A percentile compares a stretch with the other conserved stretches of the same genome.
phyloP scores from a whole-genome alignment of 441 rosid species.

The Erysimum cheiri region DNA sequence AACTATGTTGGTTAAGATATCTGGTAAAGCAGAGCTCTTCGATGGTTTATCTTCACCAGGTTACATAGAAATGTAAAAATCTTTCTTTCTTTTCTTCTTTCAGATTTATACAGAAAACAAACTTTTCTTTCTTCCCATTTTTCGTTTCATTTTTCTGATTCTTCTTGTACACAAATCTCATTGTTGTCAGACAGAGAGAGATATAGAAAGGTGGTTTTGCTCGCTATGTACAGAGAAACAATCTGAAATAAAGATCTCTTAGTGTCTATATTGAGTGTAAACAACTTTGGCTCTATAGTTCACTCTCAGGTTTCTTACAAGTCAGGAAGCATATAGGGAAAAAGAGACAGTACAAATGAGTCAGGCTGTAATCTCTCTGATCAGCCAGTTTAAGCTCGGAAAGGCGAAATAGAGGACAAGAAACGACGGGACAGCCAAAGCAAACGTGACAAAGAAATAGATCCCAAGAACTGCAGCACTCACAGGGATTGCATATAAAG shows the following conservation, averaged over 20 bases:
- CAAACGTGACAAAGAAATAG: slow-evolving; percentile 68
- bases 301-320: slow-evolving; percentile 29
- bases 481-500: slow-evolving; percentile 80
- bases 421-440: slow-evolving; percentile 82
- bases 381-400: slow-evolving; percentile 84
- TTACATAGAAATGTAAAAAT: slow-evolving; percentile 48
- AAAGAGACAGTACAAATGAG: slow-evolving; percentile 24
- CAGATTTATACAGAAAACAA: slow-evolving; percentile 13
- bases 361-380: slow-evolving; percentile 80
- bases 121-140: slow-evolving; percentile 9
- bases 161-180: slow-evolving; percentile 50
- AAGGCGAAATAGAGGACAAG: slow-evolving; percentile 76
- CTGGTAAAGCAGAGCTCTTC: slow-evolving; percentile 46
- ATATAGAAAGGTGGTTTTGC: slow-evolving; percentile 30
- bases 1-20: slow-evolving; percentile 60
- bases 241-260: slow-evolving; percentile 25
- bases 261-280: slow-evolving; percentile 18
- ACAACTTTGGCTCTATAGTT: slow-evolving; percentile 7
- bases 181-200: slow-evolving; percentile 12
- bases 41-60: slow-evolving; percentile 45
- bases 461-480: slow-evolving; percentile 80
- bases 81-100: slow-evolving; percentile 29
- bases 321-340: slow-evolving; percentile 27
- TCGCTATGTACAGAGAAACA: slow-evolving; percentile 32
- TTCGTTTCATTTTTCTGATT: slow-evolving; percentile 47